Conservation (phyloP, 345 rosid species). For the Eucalyptus cladocalyx region DNA sequence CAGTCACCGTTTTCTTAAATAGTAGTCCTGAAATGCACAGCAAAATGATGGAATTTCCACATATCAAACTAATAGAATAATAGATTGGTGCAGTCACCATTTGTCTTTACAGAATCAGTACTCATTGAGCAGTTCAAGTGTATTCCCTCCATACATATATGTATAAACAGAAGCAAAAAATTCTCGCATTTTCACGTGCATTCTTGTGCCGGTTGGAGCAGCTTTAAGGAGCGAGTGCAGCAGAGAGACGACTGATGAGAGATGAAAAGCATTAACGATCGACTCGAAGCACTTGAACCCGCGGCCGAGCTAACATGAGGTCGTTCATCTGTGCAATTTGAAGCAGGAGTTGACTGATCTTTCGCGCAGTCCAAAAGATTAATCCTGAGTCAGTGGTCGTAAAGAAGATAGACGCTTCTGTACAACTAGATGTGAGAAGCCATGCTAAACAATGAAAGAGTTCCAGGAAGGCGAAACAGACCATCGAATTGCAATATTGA, state of each 20-base stretch:
- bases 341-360: slow-evolving; percentile 22
- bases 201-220: neutral
- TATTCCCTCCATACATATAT: neutral
- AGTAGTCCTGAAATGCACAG: neutral
- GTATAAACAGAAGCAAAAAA: neutral
- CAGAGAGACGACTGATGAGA: neutral
- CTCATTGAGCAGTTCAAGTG: neutral
- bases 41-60: neutral
- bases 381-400: neutral
- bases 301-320: slow-evolving; percentile 7
- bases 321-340: slow-evolving; percentile 30
- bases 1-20: neutral
- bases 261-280: neutral
- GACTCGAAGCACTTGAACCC: slow-evolving; percentile 28
- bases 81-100: neutral
- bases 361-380: slow-evolving; percentile 12
- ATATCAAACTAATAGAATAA: neutral
- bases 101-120: neutral
- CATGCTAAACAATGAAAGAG: neutral
- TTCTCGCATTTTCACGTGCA: neutral
- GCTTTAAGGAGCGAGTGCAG: neutral
- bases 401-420: neutral
- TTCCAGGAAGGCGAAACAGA: neutral
- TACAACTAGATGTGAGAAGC: neutral
- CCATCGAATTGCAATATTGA: neutral